These are phyloP conservation scores for Thielaviopsis musarum DNA, from an alignment of 2,329 filamentous ascomycete species.

Conservation along the genomic window DNA sequence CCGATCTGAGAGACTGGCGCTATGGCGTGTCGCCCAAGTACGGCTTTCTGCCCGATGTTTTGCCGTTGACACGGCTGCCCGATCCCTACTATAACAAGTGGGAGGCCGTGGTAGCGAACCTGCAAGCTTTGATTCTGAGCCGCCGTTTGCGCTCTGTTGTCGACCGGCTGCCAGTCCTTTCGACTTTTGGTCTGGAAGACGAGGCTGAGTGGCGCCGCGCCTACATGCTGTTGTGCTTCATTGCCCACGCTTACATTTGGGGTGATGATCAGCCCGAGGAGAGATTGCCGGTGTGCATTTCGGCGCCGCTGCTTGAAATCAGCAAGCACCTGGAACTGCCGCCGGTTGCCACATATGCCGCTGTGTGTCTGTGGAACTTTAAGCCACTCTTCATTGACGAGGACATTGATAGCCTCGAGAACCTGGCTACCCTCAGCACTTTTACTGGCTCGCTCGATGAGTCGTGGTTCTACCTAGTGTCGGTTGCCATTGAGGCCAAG, in stretches of 20 bases:
- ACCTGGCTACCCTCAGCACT: slow-evolving; percentile 72
- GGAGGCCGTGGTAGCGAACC: slow-evolving; percentile 72
- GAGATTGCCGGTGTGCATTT: slow-evolving; percentile 61
- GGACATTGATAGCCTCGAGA: slow-evolving; percentile 65
- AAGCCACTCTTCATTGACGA: slow-evolving; percentile 78
- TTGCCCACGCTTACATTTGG: slow-evolving; percentile 94
- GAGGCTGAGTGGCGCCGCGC: slow-evolving; percentile 87
- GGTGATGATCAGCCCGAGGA: slow-evolving; percentile 72
- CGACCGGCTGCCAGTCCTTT: slow-evolving; percentile 66
- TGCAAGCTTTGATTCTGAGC: slow-evolving; percentile 75
- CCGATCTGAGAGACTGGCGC: slow-evolving; percentile 40
- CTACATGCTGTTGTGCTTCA: slow-evolving; percentile 78
- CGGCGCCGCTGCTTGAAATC: slow-evolving; percentile 63
- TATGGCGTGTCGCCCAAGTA: slow-evolving; percentile 64
- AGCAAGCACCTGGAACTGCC: slow-evolving; percentile 69
- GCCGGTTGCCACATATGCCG: slow-evolving; percentile 86
- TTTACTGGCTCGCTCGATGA: slow-evolving; percentile 92
- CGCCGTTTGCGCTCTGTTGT: slow-evolving; percentile 67
- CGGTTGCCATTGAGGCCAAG: slow-evolving; percentile 85
- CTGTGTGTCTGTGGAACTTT: slow-evolving; percentile 90
- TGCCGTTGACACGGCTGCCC: slow-evolving; percentile 64
- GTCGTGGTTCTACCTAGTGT: slow-evolving; percentile 96
- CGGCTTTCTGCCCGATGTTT: slow-evolving; percentile 74
- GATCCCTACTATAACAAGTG: slow-evolving; percentile 90
- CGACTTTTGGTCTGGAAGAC: slow-evolving; percentile 62